A percentile compares a stretch with the other conserved stretches of the same genome.
These are phyloP conservation scores for Debaryomyces robertsiae DNA, from an alignment of 1,139 yeast species.

Conservation along the genomic window DNA sequence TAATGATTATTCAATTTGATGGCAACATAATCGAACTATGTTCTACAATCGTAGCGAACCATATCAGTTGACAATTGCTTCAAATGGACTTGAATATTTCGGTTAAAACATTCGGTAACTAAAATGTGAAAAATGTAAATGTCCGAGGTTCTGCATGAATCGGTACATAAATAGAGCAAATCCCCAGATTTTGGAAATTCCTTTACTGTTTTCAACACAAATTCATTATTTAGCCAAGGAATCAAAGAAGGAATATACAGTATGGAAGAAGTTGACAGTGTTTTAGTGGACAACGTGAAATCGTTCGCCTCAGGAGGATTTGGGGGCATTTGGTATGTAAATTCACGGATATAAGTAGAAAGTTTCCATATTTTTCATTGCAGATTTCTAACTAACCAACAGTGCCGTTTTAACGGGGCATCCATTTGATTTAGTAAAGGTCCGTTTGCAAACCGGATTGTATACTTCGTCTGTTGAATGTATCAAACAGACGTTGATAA, in stretches of 20 bases:
- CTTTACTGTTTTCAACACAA: neutral
- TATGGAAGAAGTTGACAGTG: slow-evolving; percentile 54
- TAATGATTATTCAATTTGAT: too few species aligned
- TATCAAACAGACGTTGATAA: slow-evolving; percentile 64
- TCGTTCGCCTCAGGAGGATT: slow-evolving; percentile 89
- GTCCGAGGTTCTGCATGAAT: slow-evolving; percentile 12
- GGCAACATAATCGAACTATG: too few species aligned
- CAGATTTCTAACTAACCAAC: slow-evolving; percentile 12
- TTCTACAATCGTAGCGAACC: too few species aligned
- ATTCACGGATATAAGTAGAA: neutral
- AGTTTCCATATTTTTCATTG: neutral
- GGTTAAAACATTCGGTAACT: neutral
- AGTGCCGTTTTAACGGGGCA: slow-evolving; percentile 92
- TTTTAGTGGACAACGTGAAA: slow-evolving; percentile 57
- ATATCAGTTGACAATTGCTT: neutral
- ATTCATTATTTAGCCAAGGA: too few species aligned
- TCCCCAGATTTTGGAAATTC: slow-evolving; percentile 8
- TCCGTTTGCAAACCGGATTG: slow-evolving; percentile 80
- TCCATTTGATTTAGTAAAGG: slow-evolving; percentile 93
- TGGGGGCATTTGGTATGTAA: slow-evolving; percentile 48
- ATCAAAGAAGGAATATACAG: neutral
- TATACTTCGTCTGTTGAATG: slow-evolving; percentile 66
- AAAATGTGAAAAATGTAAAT: neutral
- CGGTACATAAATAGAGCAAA: neutral
- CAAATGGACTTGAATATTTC: neutral